These are phyloP conservation scores for Alternaria infectoria DNA, from an alignment of 2,329 filamentous ascomycete genomes.

Conservation along the genomic window DNA sequence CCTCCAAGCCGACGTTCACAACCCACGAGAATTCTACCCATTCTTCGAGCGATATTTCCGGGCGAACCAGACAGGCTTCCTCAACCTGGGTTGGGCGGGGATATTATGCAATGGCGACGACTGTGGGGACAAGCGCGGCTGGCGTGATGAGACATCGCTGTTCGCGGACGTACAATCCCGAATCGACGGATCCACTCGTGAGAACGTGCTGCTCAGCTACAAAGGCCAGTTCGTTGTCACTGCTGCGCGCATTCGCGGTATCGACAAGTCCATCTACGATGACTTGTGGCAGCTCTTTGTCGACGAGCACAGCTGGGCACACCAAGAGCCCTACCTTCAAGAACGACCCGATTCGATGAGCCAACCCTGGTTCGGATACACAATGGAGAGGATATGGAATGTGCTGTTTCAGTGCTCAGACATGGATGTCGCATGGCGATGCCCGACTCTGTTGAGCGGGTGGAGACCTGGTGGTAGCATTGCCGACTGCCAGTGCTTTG, in stretches of 20 bases:
- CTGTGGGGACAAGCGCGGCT: conserved; percentile 52
- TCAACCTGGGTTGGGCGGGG: conserved; percentile 52
- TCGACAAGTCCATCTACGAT: conserved; percentile 44
- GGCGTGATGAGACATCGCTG: conserved; percentile 48
- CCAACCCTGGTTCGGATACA: conserved; percentile 35
- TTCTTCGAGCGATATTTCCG: conserved; percentile 51
- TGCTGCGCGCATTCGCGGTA: conserved; percentile 51
- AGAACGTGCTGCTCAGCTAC: conserved; percentile 51
- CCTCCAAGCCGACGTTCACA: conserved; percentile 55
- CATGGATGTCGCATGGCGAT: conserved; percentile 36
- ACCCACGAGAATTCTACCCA: conserved; percentile 44
- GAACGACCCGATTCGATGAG: conserved; percentile 34
- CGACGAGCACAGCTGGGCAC: conserved; percentile 37
- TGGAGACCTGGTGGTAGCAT: conserved; percentile 30
- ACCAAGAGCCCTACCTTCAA: conserved; percentile 28
- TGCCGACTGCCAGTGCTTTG: conserved; percentile 40
- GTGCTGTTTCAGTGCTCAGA: conserved; percentile 37
- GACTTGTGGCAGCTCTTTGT: conserved; percentile 34
- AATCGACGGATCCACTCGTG: conserved; percentile 35
- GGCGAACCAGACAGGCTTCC: conserved; percentile 50
- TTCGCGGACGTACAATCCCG: conserved; percentile 47
- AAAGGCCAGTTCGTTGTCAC: conserved; percentile 58
- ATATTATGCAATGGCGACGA: conserved; percentile 48
- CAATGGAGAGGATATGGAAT: conserved; percentile 40
- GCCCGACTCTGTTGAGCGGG: conserved; percentile 34